Evolutionary conservation across 1,284 basidiomycete species (phyloP).

Genomic region (Melanopsichium pennsylvanicum): DNA sequence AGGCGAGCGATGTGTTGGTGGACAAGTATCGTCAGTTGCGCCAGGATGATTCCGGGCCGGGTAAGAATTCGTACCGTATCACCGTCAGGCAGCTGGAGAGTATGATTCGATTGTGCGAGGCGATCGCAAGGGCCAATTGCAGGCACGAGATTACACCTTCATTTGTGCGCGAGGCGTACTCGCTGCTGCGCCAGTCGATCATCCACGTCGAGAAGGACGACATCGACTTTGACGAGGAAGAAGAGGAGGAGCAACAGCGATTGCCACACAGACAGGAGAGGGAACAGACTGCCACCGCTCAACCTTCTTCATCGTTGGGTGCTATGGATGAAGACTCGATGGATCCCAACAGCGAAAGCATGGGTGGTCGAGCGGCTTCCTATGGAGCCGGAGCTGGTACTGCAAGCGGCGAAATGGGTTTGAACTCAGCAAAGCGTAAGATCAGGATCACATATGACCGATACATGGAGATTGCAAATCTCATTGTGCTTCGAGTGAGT

Average conservation of each 20-base stretch:
- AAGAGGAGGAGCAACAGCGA: constrained; percentile 69
- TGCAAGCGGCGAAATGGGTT: constrained; percentile 4
- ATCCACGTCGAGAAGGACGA: constrained; percentile 99
- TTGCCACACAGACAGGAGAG: constrained; percentile 63
- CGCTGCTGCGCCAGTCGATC: constrained; percentile 91
- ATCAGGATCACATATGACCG: constrained; percentile 95
- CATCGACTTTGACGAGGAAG: constrained; percentile 95
- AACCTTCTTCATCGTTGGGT: constrained; percentile 40
- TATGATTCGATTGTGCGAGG: constrained; percentile 96
- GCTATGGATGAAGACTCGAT: constrained; percentile 66
- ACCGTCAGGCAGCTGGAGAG: constrained; percentile 95
- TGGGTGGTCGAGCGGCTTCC: constrained; percentile 59
- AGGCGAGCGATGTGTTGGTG: constrained; percentile 89
- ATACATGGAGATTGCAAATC: constrained; percentile 87
- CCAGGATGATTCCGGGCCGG: constrained; percentile 84
- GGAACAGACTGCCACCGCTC: constrained; percentile 2
- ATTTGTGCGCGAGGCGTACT: constrained; percentile 95
- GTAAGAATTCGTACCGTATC: constrained; percentile 91
- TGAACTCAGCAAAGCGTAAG: constrained; percentile 65
- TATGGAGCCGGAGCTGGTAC: constrained; percentile 53
- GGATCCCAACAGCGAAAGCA: constrained; percentile 73
- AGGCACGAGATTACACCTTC: constrained; percentile 78
- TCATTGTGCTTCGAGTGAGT: constrained; percentile 83
- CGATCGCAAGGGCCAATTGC: constrained; percentile 96
- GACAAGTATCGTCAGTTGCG: constrained; percentile 93